Evolutionary conservation across 2,329 filamentous ascomycete species (phyloP).

Genomic region (Sclerotinia nivalis): DNA sequence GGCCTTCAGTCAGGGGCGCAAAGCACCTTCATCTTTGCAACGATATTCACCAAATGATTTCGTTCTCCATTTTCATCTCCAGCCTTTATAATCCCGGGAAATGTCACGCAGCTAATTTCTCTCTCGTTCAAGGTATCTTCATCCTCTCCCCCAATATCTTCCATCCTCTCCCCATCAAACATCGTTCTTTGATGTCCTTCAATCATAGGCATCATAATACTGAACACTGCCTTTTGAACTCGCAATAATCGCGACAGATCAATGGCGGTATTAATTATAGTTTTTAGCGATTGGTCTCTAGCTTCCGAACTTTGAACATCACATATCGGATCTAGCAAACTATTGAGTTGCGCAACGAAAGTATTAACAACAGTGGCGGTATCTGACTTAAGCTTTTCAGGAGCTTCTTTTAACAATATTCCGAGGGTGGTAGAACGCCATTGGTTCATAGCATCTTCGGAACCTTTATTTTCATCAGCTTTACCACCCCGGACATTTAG

Average conservation of each 20-base stretch:
- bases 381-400: slow-evolving; percentile 48
- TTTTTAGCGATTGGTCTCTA: slow-evolving; percentile 55
- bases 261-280: slow-evolving; percentile 54
- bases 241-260: slow-evolving; percentile 58
- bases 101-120: slow-evolving; percentile 62
- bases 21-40: slow-evolving; percentile 65
- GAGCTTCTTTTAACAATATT: slow-evolving; percentile 56
- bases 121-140: slow-evolving; percentile 55
- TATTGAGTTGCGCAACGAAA: slow-evolving; percentile 51
- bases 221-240: slow-evolving; percentile 60
- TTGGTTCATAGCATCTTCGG: slow-evolving; percentile 59
- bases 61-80: slow-evolving; percentile 66
- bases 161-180: slow-evolving; percentile 63
- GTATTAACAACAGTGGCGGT: slow-evolving; percentile 48
- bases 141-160: slow-evolving; percentile 63
- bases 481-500: not conserved
- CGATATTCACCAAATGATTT: slow-evolving; percentile 61
- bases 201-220: slow-evolving; percentile 55
- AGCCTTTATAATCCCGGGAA: slow-evolving; percentile 63
- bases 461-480: slow-evolving; percentile 40
- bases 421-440: slow-evolving; percentile 67
- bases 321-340: slow-evolving; percentile 52
- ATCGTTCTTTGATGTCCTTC: slow-evolving; percentile 52
- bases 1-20: slow-evolving; percentile 45
- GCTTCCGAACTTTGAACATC: slow-evolving; percentile 39